Conservation (phyloP, 192 early-diverging fungal genomes). For the Spinellus fusiger region DNA sequence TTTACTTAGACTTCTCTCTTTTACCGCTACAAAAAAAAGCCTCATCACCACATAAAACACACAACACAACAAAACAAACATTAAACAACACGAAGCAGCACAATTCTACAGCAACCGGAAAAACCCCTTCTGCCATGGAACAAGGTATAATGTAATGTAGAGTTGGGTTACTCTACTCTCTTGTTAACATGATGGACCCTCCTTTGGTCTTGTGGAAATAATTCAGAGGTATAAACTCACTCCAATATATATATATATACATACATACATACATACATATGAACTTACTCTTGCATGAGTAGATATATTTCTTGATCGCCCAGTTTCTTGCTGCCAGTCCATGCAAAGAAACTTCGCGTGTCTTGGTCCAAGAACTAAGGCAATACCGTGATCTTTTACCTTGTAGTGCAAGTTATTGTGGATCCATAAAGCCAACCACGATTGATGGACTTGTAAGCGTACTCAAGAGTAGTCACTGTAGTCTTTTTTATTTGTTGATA, state of each 20-base stretch:
- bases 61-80: no score
- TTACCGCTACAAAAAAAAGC: no score
- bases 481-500: conserved; percentile 21
- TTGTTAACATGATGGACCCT: no score
- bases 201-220: no score
- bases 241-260: not conserved
- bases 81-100: no score
- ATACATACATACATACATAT: not conserved
- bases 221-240: not conserved
- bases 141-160: not conserved
- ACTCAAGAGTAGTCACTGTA: conserved; percentile 25
- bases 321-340: conserved; percentile 57
- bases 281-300: not conserved
- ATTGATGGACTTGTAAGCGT: conserved; percentile 55
- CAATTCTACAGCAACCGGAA: no score
- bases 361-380: conserved; percentile 41
- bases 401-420: conserved; percentile 64
- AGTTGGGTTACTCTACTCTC: no score
- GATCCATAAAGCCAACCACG: conserved; percentile 43
- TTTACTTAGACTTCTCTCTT: no score
- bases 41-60: no score
- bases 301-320: conserved; percentile 72
- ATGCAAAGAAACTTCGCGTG: conserved; percentile 46
- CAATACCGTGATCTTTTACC: conserved; percentile 54
- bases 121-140: not conserved